These are phyloP conservation scores for Botrytis fragariae DNA, from an alignment of 2,329 filamentous ascomycete species.

Conservation along the genomic window DNA sequence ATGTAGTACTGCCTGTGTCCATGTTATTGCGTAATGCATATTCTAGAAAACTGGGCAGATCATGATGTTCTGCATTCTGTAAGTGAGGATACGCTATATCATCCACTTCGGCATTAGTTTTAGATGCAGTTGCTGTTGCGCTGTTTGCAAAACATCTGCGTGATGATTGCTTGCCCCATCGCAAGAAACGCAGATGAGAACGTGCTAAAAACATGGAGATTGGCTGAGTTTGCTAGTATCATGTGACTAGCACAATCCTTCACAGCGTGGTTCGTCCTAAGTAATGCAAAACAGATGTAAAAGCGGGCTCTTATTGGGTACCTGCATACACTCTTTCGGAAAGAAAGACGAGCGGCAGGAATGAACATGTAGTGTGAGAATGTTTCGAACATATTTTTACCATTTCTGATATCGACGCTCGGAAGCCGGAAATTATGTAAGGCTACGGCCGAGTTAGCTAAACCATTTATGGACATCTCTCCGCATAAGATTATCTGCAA, in stretches of 20 bases:
- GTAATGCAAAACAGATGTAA: constrained; percentile 8
- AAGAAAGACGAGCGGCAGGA: not conserved
- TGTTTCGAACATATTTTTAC: not conserved
- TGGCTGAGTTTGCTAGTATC: constrained; percentile 17
- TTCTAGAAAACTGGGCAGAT: constrained; percentile 62
- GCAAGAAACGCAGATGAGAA: constrained; percentile 26
- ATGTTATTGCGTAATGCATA: constrained; percentile 59
- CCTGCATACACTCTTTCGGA: constrained; percentile 7
- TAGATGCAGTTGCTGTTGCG: not conserved
- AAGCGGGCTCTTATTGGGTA: not conserved
- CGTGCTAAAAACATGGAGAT: constrained; percentile 29
- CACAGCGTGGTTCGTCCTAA: not conserved
- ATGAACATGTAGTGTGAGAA: not conserved
- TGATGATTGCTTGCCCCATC: constrained; percentile 26
- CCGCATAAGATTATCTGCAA: constrained; percentile 2
- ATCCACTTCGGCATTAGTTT: constrained; percentile 9
- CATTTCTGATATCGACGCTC: not conserved
- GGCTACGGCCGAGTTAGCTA: not conserved
- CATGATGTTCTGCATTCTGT: constrained; percentile 54
- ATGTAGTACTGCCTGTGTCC: constrained; percentile 56
- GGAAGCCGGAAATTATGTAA: constrained; percentile 11
- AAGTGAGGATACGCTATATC: constrained; percentile 47
- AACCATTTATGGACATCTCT: not conserved
- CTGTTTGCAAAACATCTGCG: constrained; percentile 32
- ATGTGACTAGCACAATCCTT: constrained; percentile 15